These are phyloP conservation scores for Phytophthora sojae DNA, from an alignment of 352 stramenopile species.

Conservation along the genomic window DNA sequence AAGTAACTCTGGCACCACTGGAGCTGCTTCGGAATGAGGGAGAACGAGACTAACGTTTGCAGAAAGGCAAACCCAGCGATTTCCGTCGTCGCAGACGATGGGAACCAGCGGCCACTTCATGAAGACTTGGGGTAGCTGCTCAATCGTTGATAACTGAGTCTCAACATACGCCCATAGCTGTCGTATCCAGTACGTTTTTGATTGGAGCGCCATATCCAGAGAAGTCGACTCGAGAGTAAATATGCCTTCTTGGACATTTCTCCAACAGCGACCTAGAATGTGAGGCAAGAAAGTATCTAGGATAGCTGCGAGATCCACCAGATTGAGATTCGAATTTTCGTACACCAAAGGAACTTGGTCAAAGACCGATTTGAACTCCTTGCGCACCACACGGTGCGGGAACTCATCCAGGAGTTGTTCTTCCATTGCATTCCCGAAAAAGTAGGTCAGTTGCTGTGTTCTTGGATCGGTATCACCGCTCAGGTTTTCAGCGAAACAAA, in stretches of 20 bases:
- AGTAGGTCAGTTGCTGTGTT: constrained; percentile 34
- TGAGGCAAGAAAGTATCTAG: constrained; percentile 53
- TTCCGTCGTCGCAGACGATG: constrained; percentile 30
- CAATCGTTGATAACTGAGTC: constrained; percentile 35
- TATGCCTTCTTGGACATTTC: constrained; percentile 31
- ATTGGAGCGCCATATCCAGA: constrained; percentile 9
- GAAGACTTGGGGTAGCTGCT: constrained; percentile 35
- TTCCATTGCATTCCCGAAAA: constrained; percentile 57
- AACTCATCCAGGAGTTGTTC: constrained; percentile 59
- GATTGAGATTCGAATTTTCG: constrained; percentile 54
- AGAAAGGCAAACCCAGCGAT: constrained; percentile 46
- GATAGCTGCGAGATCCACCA: constrained; percentile 42
- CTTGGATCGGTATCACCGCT: constrained; percentile 2
- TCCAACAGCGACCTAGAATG: constrained; percentile 47
- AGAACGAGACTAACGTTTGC: constrained; percentile 48
- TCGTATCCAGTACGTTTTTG: constrained; percentile 53
- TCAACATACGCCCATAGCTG: constrained; percentile 66
- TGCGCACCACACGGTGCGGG: constrained; percentile 45
- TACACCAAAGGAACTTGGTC: constrained; percentile 52
- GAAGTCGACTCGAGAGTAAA: constrained; percentile 35
- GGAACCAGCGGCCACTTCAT: constrained; percentile 58
- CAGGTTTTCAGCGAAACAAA: constrained; percentile 33
- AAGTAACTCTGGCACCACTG: constrained; percentile 16
- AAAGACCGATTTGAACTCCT: constrained; percentile 55
- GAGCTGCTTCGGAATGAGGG: constrained; percentile 21